Evolutionary conservation across 257 asterid species (phyloP).

Genomic region (Euphrasia confusa): DNA sequence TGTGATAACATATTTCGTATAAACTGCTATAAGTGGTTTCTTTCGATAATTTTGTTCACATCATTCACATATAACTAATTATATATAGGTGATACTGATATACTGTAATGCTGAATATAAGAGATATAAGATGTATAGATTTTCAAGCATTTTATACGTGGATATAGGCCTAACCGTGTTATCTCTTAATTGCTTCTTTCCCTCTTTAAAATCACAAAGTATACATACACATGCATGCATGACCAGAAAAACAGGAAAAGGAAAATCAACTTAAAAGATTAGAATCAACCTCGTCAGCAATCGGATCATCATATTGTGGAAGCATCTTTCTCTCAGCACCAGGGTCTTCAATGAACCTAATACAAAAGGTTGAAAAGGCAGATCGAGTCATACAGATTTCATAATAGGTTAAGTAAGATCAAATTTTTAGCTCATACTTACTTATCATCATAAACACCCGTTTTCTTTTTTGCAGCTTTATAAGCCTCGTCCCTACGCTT

Average conservation of each 20-base stretch:
- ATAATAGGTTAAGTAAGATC: conserved; percentile 12
- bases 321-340: conserved; percentile 64
- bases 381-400: conserved; percentile 16
- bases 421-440: conserved; percentile 31
- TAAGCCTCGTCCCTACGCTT: conserved; percentile 85
- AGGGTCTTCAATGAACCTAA: conserved; percentile 69
- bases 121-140: not conserved
- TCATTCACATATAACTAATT: not conserved
- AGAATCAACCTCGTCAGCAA: conserved; percentile 67
- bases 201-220: not conserved
- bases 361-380: conserved; percentile 20
- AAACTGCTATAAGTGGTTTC: not conserved
- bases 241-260: not conserved
- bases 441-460: conserved; percentile 81
- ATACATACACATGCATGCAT: conserved; percentile 10
- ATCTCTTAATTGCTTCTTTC: not conserved
- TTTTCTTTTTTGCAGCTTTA: conserved; percentile 79
- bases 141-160: not conserved
- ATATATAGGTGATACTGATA: not conserved
- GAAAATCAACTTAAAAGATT: conserved; percentile 13
- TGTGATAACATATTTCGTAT: not conserved
- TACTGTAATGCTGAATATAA: not conserved
- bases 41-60: not conserved
- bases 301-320: conserved; percentile 94
- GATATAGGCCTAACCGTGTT: not conserved